phyloP scores from a whole-genome alignment of 768 basidiomycete genomes.

The Tulasnella calospora region DNA sequence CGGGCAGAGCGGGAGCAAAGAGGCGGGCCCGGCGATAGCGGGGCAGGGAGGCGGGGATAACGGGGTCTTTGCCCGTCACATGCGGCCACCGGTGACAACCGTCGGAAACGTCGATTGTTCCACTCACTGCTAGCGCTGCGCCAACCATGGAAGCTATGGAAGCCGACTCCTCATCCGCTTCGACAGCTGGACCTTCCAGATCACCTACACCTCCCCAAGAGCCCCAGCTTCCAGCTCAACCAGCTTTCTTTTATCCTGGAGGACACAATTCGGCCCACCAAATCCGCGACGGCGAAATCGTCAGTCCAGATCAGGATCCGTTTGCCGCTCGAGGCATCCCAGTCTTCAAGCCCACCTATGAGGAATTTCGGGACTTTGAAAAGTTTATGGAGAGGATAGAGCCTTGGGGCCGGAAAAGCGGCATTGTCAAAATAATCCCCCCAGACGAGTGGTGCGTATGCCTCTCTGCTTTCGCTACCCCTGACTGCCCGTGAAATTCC shows the following conservation, averaged over 20 bases:
- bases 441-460: conserved; percentile 84
- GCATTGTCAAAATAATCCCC: conserved; percentile 94
- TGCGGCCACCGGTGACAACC: conserved; percentile 1
- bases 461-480: not conserved
- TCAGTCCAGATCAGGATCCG: conserved; percentile 76
- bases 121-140: not conserved
- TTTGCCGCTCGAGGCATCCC: conserved; percentile 85
- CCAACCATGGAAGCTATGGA: not conserved
- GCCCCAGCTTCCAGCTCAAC: conserved; percentile 15
- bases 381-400: conserved; percentile 81
- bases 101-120: conserved; percentile 4
- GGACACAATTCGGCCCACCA: conserved; percentile 15
- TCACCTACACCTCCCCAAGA: conserved; percentile 1
- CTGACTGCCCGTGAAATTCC: conserved; percentile 17
- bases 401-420: conserved; percentile 83
- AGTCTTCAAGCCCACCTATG: conserved; percentile 91
- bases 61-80: not conserved
- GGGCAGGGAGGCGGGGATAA: not conserved
- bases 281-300: conserved; percentile 26
- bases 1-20: not conserved
- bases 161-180: conserved; percentile 1
- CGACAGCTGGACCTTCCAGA: conserved; percentile 4
- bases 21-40: not conserved
- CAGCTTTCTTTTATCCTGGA: conserved; percentile 24
- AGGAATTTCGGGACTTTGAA: conserved; percentile 89